phyloP scores from a whole-genome alignment of 2,329 filamentous ascomycete genomes.

The Curvularia hawaiiensis region DNA sequence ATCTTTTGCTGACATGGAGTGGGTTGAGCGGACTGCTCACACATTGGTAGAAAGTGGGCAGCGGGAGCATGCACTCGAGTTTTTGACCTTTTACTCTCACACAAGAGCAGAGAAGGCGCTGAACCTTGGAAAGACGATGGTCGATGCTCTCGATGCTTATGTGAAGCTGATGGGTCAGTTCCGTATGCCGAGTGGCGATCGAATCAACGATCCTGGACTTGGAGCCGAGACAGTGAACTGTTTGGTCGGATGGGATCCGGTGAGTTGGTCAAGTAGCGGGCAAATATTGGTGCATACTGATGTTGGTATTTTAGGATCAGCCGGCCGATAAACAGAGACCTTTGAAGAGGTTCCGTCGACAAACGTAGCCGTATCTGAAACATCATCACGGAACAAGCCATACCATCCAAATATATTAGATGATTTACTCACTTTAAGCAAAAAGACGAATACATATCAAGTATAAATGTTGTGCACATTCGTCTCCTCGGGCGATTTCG shows the following conservation, averaged over 20 bases:
- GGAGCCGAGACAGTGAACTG: conserved; percentile 40
- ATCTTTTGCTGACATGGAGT: conserved; percentile 29
- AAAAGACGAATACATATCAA: not conserved
- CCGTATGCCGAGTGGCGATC: conserved; percentile 22
- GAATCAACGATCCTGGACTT: conserved; percentile 36
- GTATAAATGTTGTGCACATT: not conserved
- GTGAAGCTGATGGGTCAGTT: conserved; percentile 33
- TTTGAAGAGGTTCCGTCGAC: conserved; percentile 7
- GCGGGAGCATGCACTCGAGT: conserved; percentile 20
- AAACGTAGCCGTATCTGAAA: not conserved
- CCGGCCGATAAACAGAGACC: conserved; percentile 11
- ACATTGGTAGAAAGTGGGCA: conserved; percentile 24
- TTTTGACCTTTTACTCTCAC: conserved; percentile 36
- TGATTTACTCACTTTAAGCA: too few relatives aligned
- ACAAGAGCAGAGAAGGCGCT: conserved; percentile 35
- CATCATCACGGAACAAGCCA: not conserved
- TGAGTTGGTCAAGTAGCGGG: not conserved
- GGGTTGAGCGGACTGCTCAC: conserved; percentile 31
- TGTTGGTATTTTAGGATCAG: conserved; percentile 1
- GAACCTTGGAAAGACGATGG: conserved; percentile 30
- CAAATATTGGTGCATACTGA: not conserved
- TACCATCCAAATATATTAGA: not conserved
- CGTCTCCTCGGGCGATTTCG: not conserved
- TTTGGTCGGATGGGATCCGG: conserved; percentile 35
- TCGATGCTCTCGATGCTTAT: conserved; percentile 32